Evolutionary conservation across 805 yeast species (phyloP), one percentile per base, ranked within the genome.

Genomic region (Teunomyces atbi): DNA sequence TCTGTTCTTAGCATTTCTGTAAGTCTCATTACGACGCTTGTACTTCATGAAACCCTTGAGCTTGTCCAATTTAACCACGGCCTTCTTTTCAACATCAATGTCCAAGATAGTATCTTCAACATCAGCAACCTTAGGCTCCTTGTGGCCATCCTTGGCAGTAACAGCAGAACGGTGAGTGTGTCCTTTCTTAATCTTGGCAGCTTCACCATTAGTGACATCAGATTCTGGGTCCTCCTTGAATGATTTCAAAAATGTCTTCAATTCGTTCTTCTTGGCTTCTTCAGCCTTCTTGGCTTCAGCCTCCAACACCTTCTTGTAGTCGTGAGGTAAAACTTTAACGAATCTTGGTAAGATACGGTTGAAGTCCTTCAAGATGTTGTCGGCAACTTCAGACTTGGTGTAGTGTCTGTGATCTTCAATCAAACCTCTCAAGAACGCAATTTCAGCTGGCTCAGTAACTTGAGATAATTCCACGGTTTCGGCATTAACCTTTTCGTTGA

Each of bases 321-420:
- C 99, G 46, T 73, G 71, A 36, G 99, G 98, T 62, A 94, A 80
- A 27, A 91, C 96, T 75, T 91, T 92, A 53, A 92, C 96, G 60
- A 92, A 91, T 51, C 91, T 79, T 37, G 91, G 89, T 64, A 92
- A 74, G 65, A 87, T 79, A 58, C 96, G 79, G 78, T 91, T 89
- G 78, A 94, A 92, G 69, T 91, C 91, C 52, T 73, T 77, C 73
- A 92, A 78, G 52, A 94, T 79, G 49, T 86, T 79, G 56, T 82
- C 86, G 42, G 98, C 97, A 53, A 94, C 79, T 62, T 86, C 92
- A 36, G 98, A 92, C 28, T 84, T 86, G 45, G 99, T 92, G 80
- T 87, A 90, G 65, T 90, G 96, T 59, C 90, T 84, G 68, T 94
- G 98, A 62, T 94, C 97, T 69, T 92, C 97, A 56, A 92, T 82